Base-by-base conservation (phyloP, 257 asterid genomes). In the Coffea eugenioides region DNA sequence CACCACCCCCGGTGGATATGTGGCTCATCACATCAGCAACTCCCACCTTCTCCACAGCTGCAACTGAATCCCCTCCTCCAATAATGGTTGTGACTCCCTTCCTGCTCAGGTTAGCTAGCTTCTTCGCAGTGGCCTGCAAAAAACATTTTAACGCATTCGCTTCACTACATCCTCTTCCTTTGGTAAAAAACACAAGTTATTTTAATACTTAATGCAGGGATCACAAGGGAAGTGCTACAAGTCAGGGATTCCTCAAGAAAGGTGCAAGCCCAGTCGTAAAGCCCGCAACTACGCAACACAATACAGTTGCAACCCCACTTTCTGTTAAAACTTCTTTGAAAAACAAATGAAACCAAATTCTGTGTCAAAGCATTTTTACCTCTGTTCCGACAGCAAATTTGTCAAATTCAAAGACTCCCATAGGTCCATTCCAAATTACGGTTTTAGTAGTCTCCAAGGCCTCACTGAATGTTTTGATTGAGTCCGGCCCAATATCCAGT, bases 61-160 rank as follows among this genome's bases (percentile, higher is more conserved):
- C 98, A 66, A 94, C 98, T 1, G 98, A 92, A 77, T 94, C 98
- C 82, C 98, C 97, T 49, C 98, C 98, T 69, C 97, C 98, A 68
- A 93, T 92, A 36, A 93, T 93, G 18, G 95, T 93, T 1, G 97
- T 93, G 81, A 92, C 98, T 80, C 97, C 97, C 82, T 94, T 92
- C 77, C 88, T 88, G 43, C 98, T 92, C 5, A 92, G 83, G 73
- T 92, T 97, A 3, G 98, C 98, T 52, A 94, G 88, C 86, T 94
- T 94, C 83, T 91, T 92, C 10, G 98, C 97, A 73, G 92, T 52
- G 1, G 95, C 80, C 98, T 93, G 86, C 80, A 85, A 61, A 69
- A 84, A 69, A 82, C 4, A 65, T 9, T 6, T 14, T 36, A 74
- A 15, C 76, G 36, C 10, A 13, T 65, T 56, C 73, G 43, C 54